Percentiles rank a stretch among this genome's conserved stretches.
phyloP scores from a whole-genome alignment of 2,329 filamentous ascomycete genomes.

The Aspergillus ochraceoroseus region DNA sequence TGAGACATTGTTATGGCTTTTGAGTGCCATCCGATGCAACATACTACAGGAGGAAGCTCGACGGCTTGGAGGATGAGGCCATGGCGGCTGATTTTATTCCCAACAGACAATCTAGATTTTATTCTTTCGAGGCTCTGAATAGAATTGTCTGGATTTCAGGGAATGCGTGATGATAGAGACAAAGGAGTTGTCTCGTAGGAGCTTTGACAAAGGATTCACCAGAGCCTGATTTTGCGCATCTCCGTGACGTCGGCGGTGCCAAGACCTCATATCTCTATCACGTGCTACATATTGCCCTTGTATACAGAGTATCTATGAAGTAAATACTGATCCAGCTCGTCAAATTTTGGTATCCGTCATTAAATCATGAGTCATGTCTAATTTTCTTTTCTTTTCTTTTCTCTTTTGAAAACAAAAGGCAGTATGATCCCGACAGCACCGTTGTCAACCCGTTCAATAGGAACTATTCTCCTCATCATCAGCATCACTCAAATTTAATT shows the following conservation, averaged over 20 bases:
- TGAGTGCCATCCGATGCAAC: constrained; percentile 29
- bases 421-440: too few relatives aligned
- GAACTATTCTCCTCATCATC: too few relatives aligned
- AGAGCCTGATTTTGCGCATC: constrained; percentile 5
- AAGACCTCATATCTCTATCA: constrained; percentile 18
- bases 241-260: constrained; percentile 24
- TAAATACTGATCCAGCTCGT: neutral
- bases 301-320: too few relatives aligned
- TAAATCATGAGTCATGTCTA: neutral
- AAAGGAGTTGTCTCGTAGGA: too few relatives aligned
- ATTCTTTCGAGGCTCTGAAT: neutral
- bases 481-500: constrained; percentile 13
- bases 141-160: neutral
- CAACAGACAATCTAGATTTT: neutral
- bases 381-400: too few relatives aligned
- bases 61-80: constrained; percentile 64
- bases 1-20: constrained; percentile 7
- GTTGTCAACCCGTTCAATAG: too few relatives aligned
- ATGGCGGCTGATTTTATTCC: constrained; percentile 42
- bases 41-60: constrained; percentile 69
- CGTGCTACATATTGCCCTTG: constrained; percentile 18
- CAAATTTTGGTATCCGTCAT: neutral
- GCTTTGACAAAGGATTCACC: neutral
- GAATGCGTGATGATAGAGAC: neutral
- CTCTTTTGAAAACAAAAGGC: too few relatives aligned